These are phyloP conservation scores for Neonectria faginata DNA, from an alignment of 2,329 filamentous ascomycete genomes.

Conservation along the genomic window DNA sequence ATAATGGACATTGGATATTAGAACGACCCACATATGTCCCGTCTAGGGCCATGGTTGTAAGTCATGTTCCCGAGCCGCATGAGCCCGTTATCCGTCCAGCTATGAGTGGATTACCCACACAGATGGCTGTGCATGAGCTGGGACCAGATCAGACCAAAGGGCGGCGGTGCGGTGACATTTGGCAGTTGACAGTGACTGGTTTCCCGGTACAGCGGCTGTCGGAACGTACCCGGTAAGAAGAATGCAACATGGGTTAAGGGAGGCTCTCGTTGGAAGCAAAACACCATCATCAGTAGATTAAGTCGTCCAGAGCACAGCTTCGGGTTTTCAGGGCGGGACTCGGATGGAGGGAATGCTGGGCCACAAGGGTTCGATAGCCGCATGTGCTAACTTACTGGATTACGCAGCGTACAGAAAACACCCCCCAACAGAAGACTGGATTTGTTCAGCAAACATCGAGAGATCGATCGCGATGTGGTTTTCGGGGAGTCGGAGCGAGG, in stretches of 20 bases:
- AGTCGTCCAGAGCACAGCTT: background rate
- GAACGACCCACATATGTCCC: background rate
- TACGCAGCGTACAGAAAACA: background rate
- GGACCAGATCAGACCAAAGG: background rate
- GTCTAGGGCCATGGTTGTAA: background rate
- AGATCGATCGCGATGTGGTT: slow-evolving; percentile 3
- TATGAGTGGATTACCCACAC: background rate
- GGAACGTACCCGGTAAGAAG: background rate
- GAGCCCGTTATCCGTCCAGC: background rate
- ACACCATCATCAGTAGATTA: background rate
- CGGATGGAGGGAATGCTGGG: background rate
- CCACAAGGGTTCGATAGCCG: background rate
- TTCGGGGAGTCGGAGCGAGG: background rate
- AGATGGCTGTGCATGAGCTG: background rate
- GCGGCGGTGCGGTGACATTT: background rate
- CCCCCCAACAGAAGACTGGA: background rate
- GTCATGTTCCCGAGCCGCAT: background rate
- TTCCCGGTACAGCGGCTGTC: background rate
- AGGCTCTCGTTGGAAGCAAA: background rate
- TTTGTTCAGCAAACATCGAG: background rate
- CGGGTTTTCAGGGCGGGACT: background rate
- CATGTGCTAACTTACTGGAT: too few species aligned
- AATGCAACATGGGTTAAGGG: background rate
- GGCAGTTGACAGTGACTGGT: background rate
- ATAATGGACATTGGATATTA: background rate